Percentiles rank a stretch among this genome's conserved stretches.
Conservation (phyloP, 352 stramenopile species). For the Pythium dissotocum region DNA sequence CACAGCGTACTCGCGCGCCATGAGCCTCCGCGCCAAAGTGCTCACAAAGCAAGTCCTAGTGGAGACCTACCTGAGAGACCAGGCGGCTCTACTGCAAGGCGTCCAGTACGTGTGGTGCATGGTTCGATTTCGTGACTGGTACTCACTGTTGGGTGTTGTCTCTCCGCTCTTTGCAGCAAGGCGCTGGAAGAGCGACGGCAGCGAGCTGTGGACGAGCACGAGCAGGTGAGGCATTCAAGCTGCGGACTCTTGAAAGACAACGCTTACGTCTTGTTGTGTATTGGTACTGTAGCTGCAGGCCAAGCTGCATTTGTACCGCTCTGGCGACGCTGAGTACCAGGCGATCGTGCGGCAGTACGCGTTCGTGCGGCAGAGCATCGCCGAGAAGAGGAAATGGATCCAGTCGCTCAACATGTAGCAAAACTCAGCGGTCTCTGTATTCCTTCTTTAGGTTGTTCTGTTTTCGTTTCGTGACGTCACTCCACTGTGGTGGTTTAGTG, state of each 20-base stretch:
- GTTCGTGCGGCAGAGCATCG: slow-evolving; percentile 33
- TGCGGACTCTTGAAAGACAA: no score
- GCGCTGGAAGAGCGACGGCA: slow-evolving; percentile 31
- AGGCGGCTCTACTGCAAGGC: slow-evolving; percentile 21
- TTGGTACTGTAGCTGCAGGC: slow-evolving; percentile 29
- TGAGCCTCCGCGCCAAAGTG: slow-evolving; percentile 34
- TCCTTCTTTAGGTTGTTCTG: not conserved
- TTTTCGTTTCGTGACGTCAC: not conserved
- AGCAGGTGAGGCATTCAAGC: slow-evolving; percentile 8
- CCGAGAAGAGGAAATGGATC: slow-evolving; percentile 46
- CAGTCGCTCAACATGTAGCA: slow-evolving; percentile 41
- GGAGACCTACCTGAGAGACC: slow-evolving; percentile 36
- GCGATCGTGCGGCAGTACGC: slow-evolving; percentile 39
- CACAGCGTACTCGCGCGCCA: slow-evolving; percentile 26
- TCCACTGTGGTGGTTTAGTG: not conserved
- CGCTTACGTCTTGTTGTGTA: not conserved
- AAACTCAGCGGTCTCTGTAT: not conserved
- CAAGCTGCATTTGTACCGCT: slow-evolving; percentile 40
- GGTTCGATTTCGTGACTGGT: not conserved
- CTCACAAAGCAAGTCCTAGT: slow-evolving; percentile 32
- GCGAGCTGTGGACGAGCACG: slow-evolving; percentile 26
- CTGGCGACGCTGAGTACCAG: slow-evolving; percentile 37
- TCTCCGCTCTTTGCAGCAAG: slow-evolving; percentile 13
- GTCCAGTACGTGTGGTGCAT: slow-evolving; percentile 28
- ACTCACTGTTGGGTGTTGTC: not conserved